Evolutionary conservation across 306 rosid species (phyloP).

Genomic region (Oxytropis ochrocephala): DNA sequence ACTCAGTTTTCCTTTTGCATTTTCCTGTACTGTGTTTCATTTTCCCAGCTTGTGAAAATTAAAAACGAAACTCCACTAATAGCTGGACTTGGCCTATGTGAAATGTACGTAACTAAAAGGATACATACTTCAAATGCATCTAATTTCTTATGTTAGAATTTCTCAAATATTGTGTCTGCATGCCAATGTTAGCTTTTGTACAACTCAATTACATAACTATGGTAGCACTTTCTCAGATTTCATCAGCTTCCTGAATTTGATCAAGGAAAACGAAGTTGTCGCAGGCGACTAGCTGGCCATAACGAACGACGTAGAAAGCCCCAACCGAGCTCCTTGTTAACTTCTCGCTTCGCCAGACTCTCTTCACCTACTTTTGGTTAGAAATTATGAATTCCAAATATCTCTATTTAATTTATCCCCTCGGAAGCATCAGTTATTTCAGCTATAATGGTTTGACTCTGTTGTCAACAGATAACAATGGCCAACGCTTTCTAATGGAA

Average conservation of each 20-base stretch:
- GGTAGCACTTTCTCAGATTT: constrained; percentile 46
- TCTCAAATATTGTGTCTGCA: background rate
- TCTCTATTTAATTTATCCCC: background rate
- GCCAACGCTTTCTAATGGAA: constrained; percentile 64
- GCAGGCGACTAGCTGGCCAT: constrained; percentile 89
- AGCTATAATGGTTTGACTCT: background rate
- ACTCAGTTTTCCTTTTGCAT: no score
- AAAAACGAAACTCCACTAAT: no score
- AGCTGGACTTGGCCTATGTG: background rate
- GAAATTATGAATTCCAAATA: constrained; percentile 17
- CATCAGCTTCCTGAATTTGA: constrained; percentile 92
- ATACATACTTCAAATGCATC: background rate
- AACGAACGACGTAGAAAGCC: constrained; percentile 98
- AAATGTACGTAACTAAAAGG: background rate
- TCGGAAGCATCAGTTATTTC: background rate
- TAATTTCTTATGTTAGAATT: background rate
- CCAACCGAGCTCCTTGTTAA: constrained; percentile 54
- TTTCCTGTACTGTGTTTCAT: no score
- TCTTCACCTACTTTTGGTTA: constrained; percentile 52
- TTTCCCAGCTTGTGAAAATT: no score
- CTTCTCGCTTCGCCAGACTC: constrained; percentile 47
- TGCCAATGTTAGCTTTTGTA: background rate
- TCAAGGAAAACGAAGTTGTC: constrained; percentile 92
- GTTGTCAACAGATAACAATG: constrained; percentile 44
- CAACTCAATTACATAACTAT: background rate